phyloP scores from a whole-genome alignment of 345 rosid genomes.

The Laguncularia racemosa region DNA sequence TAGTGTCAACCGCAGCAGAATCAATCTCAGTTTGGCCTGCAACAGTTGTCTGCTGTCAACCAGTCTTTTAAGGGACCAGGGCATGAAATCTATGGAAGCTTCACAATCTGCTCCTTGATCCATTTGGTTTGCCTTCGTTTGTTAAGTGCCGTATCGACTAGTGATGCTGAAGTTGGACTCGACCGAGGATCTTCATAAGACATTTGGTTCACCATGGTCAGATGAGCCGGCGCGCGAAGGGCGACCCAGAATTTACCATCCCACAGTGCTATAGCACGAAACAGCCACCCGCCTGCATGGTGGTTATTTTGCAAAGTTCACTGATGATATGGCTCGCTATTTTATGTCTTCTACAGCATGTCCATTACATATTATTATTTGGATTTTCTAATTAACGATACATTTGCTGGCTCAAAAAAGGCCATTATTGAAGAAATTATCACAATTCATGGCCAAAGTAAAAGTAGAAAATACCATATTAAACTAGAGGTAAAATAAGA shows the following conservation, averaged over 20 bases:
- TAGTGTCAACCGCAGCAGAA: conserved; percentile 83
- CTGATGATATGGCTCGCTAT: conserved; percentile 57
- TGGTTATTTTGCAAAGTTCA: conserved; percentile 74
- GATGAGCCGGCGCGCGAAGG: conserved; percentile 91
- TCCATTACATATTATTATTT: too few species aligned
- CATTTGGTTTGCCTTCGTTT: conserved; percentile 14
- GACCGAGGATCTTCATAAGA: conserved; percentile 82
- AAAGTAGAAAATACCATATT: too few species aligned
- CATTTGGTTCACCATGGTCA: conserved; percentile 97
- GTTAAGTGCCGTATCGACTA: conserved; percentile 6
- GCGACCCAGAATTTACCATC: conserved; percentile 86
- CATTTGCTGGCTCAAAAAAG: too few species aligned
- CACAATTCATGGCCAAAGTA: too few species aligned
- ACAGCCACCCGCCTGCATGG: conserved; percentile 81
- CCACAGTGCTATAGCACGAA: conserved; percentile 92
- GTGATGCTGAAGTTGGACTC: conserved; percentile 68
- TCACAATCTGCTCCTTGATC: conserved; percentile 60
- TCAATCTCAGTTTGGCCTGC: conserved; percentile 75
- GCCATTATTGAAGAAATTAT: too few species aligned
- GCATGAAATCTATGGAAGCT: conserved; percentile 22
- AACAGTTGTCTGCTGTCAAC: conserved; percentile 76
- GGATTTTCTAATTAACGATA: too few species aligned
- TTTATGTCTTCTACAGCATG: conserved; percentile 92
- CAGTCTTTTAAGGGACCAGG: conserved; percentile 82
- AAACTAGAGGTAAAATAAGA: too few species aligned